These are phyloP conservation scores for Solanum clarkiae DNA, from an alignment of 257 asterid species.

Conservation along the genomic window DNA sequence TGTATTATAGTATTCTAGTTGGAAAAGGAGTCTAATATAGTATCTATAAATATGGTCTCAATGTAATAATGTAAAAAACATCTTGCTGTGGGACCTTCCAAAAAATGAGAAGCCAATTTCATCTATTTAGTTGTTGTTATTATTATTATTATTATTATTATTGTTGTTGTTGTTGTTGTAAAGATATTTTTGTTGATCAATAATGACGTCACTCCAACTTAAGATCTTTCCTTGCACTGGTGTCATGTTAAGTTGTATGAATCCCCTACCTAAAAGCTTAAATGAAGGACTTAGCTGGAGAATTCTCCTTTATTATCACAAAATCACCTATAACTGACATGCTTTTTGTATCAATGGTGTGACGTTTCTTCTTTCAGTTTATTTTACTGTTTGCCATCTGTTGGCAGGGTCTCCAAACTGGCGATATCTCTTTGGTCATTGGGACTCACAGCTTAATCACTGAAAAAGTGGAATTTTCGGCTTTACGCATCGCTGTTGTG, in stretches of 20 bases:
- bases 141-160: too few species aligned
- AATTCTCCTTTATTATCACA: background rate
- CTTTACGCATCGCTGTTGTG: conserved; percentile 78
- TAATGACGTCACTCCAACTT: background rate
- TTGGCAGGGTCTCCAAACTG: conserved; percentile 66
- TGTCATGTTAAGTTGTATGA: background rate
- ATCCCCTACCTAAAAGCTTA: background rate
- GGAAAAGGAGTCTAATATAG: too few species aligned
- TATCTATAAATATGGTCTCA: too few species aligned
- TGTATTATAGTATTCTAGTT: too few species aligned
- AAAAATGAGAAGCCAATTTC: background rate
- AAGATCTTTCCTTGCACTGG: background rate
- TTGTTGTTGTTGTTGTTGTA: too few species aligned
- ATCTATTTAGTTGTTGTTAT: background rate
- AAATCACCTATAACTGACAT: background rate
- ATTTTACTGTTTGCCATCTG: conserved; percentile 6
- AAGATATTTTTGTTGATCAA: background rate
- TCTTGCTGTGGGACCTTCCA: background rate
- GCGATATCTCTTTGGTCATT: conserved; percentile 80
- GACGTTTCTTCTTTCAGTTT: background rate
- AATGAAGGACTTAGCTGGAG: background rate
- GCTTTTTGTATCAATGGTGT: background rate
- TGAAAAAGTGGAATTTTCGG: conserved; percentile 76
- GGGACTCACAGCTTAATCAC: conserved; percentile 91
- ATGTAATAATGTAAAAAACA: background rate